These are phyloP conservation scores for Delphinella strobiligena DNA, from an alignment of 2,329 filamentous ascomycete genomes.

Conservation along the genomic window DNA sequence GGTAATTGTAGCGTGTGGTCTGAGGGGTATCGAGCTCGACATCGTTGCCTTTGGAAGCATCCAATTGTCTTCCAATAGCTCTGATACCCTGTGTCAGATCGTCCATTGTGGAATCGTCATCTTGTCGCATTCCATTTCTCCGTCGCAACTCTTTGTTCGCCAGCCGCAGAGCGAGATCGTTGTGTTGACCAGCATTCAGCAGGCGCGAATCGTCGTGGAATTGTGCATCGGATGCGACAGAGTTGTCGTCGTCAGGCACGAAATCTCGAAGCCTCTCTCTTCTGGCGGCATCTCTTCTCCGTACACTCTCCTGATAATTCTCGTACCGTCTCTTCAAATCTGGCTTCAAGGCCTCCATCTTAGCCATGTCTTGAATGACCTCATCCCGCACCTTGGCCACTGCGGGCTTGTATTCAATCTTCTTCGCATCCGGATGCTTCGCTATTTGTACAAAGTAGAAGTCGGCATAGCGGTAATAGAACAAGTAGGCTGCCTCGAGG, in stretches of 20 bases:
- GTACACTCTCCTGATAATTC: slow-evolving; percentile 48
- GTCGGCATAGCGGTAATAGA: slow-evolving; percentile 79
- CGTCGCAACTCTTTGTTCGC: slow-evolving; percentile 61
- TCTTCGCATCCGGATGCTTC: slow-evolving; percentile 62
- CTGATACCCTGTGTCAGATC: slow-evolving; percentile 7
- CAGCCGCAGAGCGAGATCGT: slow-evolving; percentile 63
- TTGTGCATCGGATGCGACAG: no score
- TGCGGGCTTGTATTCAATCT: slow-evolving; percentile 44
- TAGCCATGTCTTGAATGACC: slow-evolving; percentile 51
- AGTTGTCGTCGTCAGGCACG: no score
- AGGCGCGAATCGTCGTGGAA: slow-evolving; percentile 10
- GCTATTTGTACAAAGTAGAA: slow-evolving; percentile 68
- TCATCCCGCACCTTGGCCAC: slow-evolving; percentile 47
- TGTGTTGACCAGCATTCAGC: slow-evolving; percentile 58
- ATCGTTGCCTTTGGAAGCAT: not conserved
- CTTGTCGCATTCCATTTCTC: slow-evolving; percentile 46
- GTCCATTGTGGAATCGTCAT: slow-evolving; percentile 9
- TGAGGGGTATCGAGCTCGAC: not conserved
- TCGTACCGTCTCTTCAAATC: slow-evolving; percentile 60
- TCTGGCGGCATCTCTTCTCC: slow-evolving; percentile 23
- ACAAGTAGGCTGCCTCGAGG: slow-evolving; percentile 75
- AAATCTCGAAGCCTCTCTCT: slow-evolving; percentile 11
- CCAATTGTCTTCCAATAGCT: slow-evolving; percentile 3
- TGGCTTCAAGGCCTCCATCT: slow-evolving; percentile 69
- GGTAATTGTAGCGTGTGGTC: slow-evolving; percentile 29